Base-by-base conservation (phyloP, 2,329 filamentous ascomycete genomes). In the Daldinia eschscholtzii region DNA sequence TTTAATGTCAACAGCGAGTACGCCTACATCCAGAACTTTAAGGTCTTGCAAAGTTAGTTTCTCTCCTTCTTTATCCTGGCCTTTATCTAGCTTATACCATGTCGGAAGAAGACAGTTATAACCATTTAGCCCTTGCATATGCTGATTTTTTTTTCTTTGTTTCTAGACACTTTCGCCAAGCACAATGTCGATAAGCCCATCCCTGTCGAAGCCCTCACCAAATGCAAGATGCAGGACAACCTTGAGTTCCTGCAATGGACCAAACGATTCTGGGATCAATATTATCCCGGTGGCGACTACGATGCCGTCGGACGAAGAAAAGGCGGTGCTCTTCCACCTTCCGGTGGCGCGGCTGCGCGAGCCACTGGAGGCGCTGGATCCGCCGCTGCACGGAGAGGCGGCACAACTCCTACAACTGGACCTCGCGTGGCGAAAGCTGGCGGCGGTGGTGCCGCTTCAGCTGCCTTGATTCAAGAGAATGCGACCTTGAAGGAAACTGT, bases 201-300 rank as follows among this genome's bases (percentile, higher is more conserved):
- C 75, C 93, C 93, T 67, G 93, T 98, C 79, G 90, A 97, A 81
- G 86, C 88, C 65, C 90, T 99, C 67, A 89, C 96, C 76, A 99
- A 98, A 83, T 99, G 96, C 87, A 98, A 97, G 86, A 99, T 99
- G 95, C 96, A 99, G 87, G 96, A 99, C 82, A 99, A 99, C 85
- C 92, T 99, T 76, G 96, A 98, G 80, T 99, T 99, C 81, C 86
- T 99, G 68, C 96, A 99, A 84, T 99, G 94, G 92, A 91, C 91
- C 67, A 99, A 99, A 88, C 87, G 88, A 75, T 98, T 94, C 85
- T 99, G 96, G 96, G 96, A 99, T 78, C 93, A 98, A 80, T 94
- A 98, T 86, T 99, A 93, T 83, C 96, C 96, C 6, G 96, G 96
- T 67, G 94, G 96, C 76, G 96, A 98, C 72, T 99, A 99, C 84